Percentiles rank a stretch among this genome's conserved stretches.
Conservation (phyloP, 345 rosid genomes). For the Euphorbia lathyris region DNA sequence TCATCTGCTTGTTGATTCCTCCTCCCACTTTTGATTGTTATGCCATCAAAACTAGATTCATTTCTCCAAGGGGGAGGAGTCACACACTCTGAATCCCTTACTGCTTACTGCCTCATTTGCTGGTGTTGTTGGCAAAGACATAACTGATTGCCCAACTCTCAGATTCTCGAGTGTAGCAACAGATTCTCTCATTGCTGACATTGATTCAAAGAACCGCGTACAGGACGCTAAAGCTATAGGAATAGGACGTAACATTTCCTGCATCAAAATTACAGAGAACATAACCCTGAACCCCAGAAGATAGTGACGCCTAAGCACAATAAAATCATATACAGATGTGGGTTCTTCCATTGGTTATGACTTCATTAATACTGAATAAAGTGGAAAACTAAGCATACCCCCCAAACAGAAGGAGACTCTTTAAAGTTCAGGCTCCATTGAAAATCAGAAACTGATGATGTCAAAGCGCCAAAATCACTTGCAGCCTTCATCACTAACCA, state of each 20-base stretch:
- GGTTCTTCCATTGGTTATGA: neutral
- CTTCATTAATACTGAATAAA: neutral
- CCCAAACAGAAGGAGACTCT: constrained; percentile 98
- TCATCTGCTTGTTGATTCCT: constrained; percentile 49
- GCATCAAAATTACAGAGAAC: no score
- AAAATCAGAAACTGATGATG: constrained; percentile 87
- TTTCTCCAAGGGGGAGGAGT: constrained; percentile 77
- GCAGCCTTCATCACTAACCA: constrained; percentile 97
- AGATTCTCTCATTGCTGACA: constrained; percentile 99
- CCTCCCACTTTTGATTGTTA: constrained; percentile 39
- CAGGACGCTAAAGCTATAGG: constrained; percentile 98
- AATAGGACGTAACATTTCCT: constrained; percentile 99
- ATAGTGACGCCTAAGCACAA: neutral
- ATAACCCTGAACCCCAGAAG: no score
- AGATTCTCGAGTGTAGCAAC: constrained; percentile 80
- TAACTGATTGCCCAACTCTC: constrained; percentile 64
- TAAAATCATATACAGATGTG: neutral
- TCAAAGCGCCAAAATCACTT: constrained; percentile 89
- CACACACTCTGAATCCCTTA: constrained; percentile 47
- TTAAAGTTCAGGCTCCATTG: constrained; percentile 98
- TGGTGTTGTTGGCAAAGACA: constrained; percentile 61
- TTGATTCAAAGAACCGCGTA: constrained; percentile 93
- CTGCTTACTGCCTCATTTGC: constrained; percentile 35
- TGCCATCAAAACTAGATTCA: constrained; percentile 62
- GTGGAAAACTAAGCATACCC: constrained; percentile 45